phyloP scores from a whole-genome alignment of 139 green algal species.

The Asterochloris sp. region DNA sequence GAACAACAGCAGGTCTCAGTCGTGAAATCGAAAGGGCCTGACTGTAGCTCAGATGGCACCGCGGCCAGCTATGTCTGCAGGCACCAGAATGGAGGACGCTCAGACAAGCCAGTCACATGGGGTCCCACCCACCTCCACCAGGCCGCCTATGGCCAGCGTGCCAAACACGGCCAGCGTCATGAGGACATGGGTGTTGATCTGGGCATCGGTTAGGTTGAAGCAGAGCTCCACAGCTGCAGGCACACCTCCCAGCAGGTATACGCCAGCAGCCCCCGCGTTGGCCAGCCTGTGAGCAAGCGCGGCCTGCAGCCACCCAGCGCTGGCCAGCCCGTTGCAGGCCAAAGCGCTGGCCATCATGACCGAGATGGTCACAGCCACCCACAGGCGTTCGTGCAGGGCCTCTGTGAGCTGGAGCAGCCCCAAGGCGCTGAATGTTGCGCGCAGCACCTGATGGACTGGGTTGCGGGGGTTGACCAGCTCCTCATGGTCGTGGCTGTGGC shows the following conservation, averaged over 20 bases:
- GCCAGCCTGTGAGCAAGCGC: neutral
- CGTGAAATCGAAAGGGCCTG: too few species aligned
- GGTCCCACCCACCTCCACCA: slow-evolving; percentile 52
- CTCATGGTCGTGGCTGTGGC: neutral
- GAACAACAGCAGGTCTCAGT: too few species aligned
- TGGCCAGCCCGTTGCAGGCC: neutral
- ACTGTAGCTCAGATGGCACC: too few species aligned
- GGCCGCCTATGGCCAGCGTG: slow-evolving; percentile 63
- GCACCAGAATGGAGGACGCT: too few species aligned
- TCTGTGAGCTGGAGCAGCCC: slow-evolving; percentile 15
- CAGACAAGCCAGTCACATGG: too few species aligned
- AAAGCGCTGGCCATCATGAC: slow-evolving; percentile 3
- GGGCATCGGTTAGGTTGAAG: slow-evolving; percentile 37
- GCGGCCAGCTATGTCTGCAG: too few species aligned
- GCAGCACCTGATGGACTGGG: slow-evolving; percentile 1
- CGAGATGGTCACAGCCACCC: slow-evolving; percentile 4
- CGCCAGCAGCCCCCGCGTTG: slow-evolving; percentile 9
- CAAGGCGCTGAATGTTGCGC: neutral
- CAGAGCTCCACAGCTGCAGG: slow-evolving; percentile 32
- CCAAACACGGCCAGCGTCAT: slow-evolving; percentile 73
- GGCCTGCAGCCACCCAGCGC: neutral
- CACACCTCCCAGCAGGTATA: slow-evolving; percentile 40
- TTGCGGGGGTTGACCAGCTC: neutral
- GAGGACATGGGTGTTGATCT: slow-evolving; percentile 80
- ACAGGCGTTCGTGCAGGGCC: neutral